A percentile compares a stretch with the other conserved stretches of the same genome.
These are phyloP conservation scores for Mimosa bimucronata DNA, from an alignment of 306 rosid genomes.

Conservation along the genomic window DNA sequence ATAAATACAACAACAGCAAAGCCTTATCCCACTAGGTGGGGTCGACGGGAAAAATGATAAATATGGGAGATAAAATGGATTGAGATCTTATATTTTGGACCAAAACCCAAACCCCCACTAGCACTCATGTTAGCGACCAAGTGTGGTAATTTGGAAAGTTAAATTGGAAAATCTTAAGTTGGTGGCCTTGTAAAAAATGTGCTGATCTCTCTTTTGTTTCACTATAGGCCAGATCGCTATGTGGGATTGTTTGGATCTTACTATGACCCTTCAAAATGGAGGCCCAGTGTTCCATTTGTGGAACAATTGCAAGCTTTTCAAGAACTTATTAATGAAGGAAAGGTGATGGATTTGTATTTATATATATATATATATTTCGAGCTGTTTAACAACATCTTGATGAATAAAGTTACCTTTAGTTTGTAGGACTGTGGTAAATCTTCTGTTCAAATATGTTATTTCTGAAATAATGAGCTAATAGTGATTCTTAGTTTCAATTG, in stretches of 20 bases:
- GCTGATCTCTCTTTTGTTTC: conserved; percentile 14
- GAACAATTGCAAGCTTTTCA: conserved; percentile 89
- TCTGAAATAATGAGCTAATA: conserved; percentile 20
- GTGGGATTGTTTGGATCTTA: conserved; percentile 67
- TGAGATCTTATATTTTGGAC: too few species aligned
- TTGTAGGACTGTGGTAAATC: background rate
- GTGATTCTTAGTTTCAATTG: conserved; percentile 14
- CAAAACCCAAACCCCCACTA: too few species aligned
- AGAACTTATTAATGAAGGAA: conserved; percentile 90
- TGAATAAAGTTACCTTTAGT: conserved; percentile 11
- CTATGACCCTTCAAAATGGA: conserved; percentile 83
- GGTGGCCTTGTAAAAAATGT: conserved; percentile 24
- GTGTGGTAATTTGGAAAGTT: conserved; percentile 2
- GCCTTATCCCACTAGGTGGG: too few species aligned
- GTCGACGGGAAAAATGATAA: too few species aligned
- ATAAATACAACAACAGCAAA: too few species aligned
- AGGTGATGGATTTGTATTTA: conserved; percentile 54
- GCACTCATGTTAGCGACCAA: too few species aligned
- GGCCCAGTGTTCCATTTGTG: conserved; percentile 88
- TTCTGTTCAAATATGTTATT: conserved; percentile 15
- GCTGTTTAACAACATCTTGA: conserved; percentile 19
- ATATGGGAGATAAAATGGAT: too few species aligned
- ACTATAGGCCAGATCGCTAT: conserved; percentile 90
- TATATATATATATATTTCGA: background rate
- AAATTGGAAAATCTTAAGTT: conserved; percentile 15